A percentile compares a stretch with the other conserved stretches of the same genome.
Conservation (phyloP, 495 filamentous ascomycete genomes). For the Lasiosphaeria ovina region DNA sequence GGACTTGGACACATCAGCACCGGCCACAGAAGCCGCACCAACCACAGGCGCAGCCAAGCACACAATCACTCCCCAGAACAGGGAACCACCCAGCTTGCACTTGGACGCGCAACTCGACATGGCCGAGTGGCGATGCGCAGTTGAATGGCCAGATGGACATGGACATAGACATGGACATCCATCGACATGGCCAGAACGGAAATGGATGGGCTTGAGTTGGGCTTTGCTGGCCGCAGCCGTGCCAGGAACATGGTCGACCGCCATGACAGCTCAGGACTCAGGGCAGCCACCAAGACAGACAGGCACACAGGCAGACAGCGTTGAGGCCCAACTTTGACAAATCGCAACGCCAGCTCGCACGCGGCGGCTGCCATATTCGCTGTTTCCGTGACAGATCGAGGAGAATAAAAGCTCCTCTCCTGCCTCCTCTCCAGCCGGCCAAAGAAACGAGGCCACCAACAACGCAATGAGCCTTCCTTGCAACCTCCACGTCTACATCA, state of each 20-base stretch:
- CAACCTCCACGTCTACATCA: conserved; percentile 26
- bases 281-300: too few relatives aligned
- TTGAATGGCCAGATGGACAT: conserved; percentile 1
- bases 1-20: conserved; percentile 3
- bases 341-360: neutral
- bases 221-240: neutral
- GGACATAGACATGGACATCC: neutral
- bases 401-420: conserved; percentile 1
- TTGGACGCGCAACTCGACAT: neutral
- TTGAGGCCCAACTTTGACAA: neutral
- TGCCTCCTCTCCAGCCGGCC: neutral
- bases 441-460: conserved; percentile 15
- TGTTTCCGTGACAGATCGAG: neutral
- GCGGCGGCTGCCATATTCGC: neutral
- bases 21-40: neutral
- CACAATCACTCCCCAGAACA: neutral
- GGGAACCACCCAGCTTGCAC: neutral
- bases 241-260: neutral
- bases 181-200: too few relatives aligned
- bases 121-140: conserved; percentile 4
- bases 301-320: too few relatives aligned
- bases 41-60: neutral
- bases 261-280: neutral
- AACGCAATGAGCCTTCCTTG: conserved; percentile 24
- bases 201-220: neutral